Base-by-base conservation (phyloP, 129 eudicot genomes). In the Helianthus tuberosus region DNA sequence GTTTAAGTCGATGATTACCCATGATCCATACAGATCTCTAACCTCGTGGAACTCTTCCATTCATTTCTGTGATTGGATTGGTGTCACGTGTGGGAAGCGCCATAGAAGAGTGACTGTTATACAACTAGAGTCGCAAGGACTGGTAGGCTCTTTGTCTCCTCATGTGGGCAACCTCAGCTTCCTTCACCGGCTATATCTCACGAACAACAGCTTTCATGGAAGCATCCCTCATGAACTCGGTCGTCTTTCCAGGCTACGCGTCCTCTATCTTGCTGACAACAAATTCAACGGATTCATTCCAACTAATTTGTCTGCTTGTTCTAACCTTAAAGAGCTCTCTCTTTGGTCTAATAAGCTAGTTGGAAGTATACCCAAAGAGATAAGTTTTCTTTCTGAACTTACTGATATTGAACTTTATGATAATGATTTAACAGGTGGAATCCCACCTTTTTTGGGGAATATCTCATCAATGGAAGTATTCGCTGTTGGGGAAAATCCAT, bases 61-160 rank as follows among this genome's bases (percentile, higher is more conserved):
- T 3, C 69, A 77, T 68, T 77, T 57, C 11, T 77, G 81, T 29
- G 35, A 47, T 1, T 68, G 75, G 81, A 14, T 1, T 47, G 81
- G 81, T n/a, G 69, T 59, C 27, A 14, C 36, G 3, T 65, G 79
- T 32, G 72, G 72, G 16, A 38, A 20, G 0, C 72, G 65, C 0
- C 81, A 47, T 5, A 29, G 27, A 20, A 20, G 23, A 20, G 23
- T 7, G 46, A 75, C 48, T 47, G 5, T 5, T 3, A 0, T 70
- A 50, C 11, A 1, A 8, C 25, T 71, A 48, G 7, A n/a, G 20
- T 71, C 75, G n/a, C 44, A 5, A 38, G 64, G 50, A 11, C 15
- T 71, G 8, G 27, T 6, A 23, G 76, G 76, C 50, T 12, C 55
- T 11, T 27, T 72, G 11, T 57, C 76, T 50, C 75, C 75, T 70